A percentile compares a stretch with the other conserved stretches of the same genome.
Conservation (phyloP, 805 yeast species). For the Hemisphaericaspora nanyangensis region DNA sequence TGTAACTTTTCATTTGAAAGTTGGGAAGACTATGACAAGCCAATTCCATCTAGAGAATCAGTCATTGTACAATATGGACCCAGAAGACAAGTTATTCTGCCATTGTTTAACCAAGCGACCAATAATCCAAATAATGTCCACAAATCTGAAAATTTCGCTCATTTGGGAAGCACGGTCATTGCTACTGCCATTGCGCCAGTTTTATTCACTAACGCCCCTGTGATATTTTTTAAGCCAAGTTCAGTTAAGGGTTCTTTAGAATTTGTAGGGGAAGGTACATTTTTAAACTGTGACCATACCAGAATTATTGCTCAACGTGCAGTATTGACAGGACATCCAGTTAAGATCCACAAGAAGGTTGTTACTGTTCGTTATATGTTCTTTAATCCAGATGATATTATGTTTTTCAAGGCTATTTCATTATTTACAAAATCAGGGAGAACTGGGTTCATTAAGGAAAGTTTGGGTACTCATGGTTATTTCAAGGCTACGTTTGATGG, state of each 20-base stretch:
- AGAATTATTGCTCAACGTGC: slow-evolving; percentile 85
- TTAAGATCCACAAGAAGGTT: slow-evolving; percentile 88
- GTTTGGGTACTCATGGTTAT: slow-evolving; percentile 97
- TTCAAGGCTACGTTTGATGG: slow-evolving; percentile 95
- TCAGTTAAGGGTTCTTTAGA: slow-evolving; percentile 50
- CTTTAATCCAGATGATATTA: slow-evolving; percentile 85
- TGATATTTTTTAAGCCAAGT: slow-evolving; percentile 68
- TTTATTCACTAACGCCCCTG: slow-evolving; percentile 79
- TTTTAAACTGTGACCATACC: slow-evolving; percentile 79
- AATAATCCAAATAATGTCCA: slow-evolving; percentile 81
- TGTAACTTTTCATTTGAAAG: slow-evolving; percentile 78
- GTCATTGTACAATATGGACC: slow-evolving; percentile 91
- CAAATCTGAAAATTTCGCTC: slow-evolving; percentile 79
- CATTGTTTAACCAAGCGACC: slow-evolving; percentile 76
- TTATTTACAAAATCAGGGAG: slow-evolving; percentile 90
- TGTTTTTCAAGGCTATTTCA: slow-evolving; percentile 87
- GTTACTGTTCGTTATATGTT: slow-evolving; percentile 97
- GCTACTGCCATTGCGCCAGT: slow-evolving; percentile 91
- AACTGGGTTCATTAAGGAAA: slow-evolving; percentile 90
- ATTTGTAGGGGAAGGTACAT: slow-evolving; percentile 86
- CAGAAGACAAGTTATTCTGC: slow-evolving; percentile 78
- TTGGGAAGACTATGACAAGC: slow-evolving; percentile 86
- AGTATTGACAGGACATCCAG: slow-evolving; percentile 89
- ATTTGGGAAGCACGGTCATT: slow-evolving; percentile 61
- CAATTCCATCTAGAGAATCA: slow-evolving; percentile 78